phyloP scores from a whole-genome alignment of 352 stramenopile species.

The Phytopythium oedochilum region DNA sequence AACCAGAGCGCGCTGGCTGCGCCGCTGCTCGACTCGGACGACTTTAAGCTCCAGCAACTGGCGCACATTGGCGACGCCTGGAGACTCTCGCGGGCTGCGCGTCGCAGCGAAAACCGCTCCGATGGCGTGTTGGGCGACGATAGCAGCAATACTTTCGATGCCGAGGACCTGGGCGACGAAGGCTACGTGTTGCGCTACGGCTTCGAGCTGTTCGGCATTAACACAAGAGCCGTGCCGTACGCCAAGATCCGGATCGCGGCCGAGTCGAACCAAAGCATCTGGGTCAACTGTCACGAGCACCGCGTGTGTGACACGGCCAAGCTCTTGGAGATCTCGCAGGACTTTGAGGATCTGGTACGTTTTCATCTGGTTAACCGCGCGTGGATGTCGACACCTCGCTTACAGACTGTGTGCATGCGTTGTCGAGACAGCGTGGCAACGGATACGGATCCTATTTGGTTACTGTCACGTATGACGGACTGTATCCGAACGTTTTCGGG shows the following conservation, averaged over 20 bases:
- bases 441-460: constrained; percentile 62
- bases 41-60: constrained; percentile 20
- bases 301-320: constrained; percentile 35
- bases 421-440: constrained; percentile 38
- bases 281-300: constrained; percentile 48
- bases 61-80: constrained; percentile 19
- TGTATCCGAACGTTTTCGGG: constrained; percentile 76
- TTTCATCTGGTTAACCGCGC: neutral
- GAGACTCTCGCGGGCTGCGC: constrained; percentile 15
- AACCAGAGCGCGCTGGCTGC: constrained; percentile 27
- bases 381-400: neutral
- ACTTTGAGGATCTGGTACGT: constrained; percentile 46
- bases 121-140: neutral
- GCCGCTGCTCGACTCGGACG: neutral
- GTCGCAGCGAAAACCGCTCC: constrained; percentile 4
- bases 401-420: neutral
- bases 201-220: constrained; percentile 57
- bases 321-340: constrained; percentile 72
- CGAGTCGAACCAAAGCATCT: constrained; percentile 75
- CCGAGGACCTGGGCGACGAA: constrained; percentile 19
- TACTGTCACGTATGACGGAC: constrained; percentile 52
- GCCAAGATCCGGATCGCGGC: constrained; percentile 45
- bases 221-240: constrained; percentile 27
- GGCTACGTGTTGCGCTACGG: constrained; percentile 73
- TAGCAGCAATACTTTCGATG: constrained; percentile 2